Evolutionary conservation across 1,139 yeast species (phyloP), one percentile per base, ranked within the genome.

Genomic region (Blastobotrys buckinghamii): DNA sequence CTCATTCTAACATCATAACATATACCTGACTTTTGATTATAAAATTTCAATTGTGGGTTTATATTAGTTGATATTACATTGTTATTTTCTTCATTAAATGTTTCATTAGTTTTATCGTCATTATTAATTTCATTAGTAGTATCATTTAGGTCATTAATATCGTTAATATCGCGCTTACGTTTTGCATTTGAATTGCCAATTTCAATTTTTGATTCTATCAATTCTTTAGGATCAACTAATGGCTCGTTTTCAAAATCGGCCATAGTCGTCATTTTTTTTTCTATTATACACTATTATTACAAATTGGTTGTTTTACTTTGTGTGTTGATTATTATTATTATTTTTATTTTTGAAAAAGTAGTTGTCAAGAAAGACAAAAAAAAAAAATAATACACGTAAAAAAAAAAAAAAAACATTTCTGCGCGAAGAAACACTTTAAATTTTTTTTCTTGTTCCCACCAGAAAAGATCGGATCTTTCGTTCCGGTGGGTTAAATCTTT

Each of bases 1-100:
- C 98, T 76, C 98, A 94, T 92, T 53, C 97, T 76, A 19, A 90
- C 97, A 64, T 94, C 98, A 67, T 94, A 94, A 53, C 95, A 94
- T 19, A 94, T 72, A 0, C 98, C 99, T 0, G 98, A 90, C 64
- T 88, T 89, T 19, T 36, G 40, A 22, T 38, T 33, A 17, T 43
- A 37, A 19, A 41, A 44, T 24, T 34, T 39, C 26, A 48, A 29
- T 38, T 48, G 48, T 2, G 51, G 44, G 16, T 38, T 37, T 24
- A 44, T 20, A 12, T 17, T 36, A n/a, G 36, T 32, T 6, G 38
- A 16, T 24, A 38, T 44, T 9, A 35, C 42, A n/a, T n/a, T 15
- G 19, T 26, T 9, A 7, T 15, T 12, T 26, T 22, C 6, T 19
- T 39, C 3, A 22, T 22, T 22, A 22, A 5, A 22, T 22, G 16